phyloP scores from a whole-genome alignment of 176 grass and related monocot genomes.

The Phyllostachys edulis region DNA sequence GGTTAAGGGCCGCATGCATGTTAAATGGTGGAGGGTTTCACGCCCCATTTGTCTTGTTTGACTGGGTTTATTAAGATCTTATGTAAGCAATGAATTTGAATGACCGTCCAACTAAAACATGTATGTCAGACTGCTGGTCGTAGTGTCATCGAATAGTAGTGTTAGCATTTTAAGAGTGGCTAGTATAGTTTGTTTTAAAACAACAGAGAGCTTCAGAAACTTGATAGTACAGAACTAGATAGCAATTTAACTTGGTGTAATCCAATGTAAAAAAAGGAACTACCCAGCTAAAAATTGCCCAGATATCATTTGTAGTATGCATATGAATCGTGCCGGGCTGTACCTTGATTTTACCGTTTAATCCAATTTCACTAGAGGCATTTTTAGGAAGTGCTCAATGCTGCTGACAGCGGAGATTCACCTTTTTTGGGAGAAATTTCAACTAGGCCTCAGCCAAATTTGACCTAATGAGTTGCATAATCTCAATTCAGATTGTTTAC shows the following conservation, averaged over 20 bases:
- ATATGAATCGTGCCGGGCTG: neutral
- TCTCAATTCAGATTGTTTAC: neutral
- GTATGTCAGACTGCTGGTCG: neutral
- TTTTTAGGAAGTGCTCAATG: neutral
- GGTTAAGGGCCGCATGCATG: neutral
- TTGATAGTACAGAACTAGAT: neutral
- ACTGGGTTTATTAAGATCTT: slow-evolving; percentile 7
- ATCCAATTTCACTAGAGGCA: neutral
- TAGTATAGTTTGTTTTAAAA: neutral
- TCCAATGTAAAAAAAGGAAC: neutral
- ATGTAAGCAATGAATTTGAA: neutral
- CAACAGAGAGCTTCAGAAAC: neutral
- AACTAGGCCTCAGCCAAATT: neutral
- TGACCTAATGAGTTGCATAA: neutral
- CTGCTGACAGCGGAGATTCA: neutral
- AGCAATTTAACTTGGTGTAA: neutral
- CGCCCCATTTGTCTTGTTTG: slow-evolving; percentile 28
- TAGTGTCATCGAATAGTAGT: neutral
- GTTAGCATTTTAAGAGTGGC: neutral
- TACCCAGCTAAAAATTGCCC: neutral
- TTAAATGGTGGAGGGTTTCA: slow-evolving; percentile 15
- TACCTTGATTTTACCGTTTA: neutral
- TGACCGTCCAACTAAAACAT: neutral
- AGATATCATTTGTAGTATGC: neutral
- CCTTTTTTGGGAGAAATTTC: neutral